These are phyloP conservation scores for Lotus japonicus DNA, from an alignment of 306 rosid species.

Conservation along the genomic window DNA sequence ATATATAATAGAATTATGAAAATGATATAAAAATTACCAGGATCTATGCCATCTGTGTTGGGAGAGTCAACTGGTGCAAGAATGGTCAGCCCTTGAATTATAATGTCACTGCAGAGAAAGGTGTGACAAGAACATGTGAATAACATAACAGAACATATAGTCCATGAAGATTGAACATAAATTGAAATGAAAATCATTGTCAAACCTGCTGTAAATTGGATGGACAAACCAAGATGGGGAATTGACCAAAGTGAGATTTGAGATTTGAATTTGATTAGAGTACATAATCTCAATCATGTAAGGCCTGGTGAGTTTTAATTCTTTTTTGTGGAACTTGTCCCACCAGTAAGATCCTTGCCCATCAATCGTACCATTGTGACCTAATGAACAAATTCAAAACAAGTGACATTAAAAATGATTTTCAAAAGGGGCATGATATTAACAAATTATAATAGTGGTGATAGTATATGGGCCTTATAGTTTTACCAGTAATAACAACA, in stretches of 20 bases:
- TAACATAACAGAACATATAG: not conserved
- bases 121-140: not conserved
- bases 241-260: conserved; percentile 53
- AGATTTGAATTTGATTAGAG: conserved; percentile 52
- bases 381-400: conserved; percentile 18
- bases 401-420: not conserved
- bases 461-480: too few relatives aligned
- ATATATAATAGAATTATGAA: not conserved
- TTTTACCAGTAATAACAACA: conserved; percentile 68
- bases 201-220: conserved; percentile 64
- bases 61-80: conserved; percentile 51
- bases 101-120: conserved; percentile 31
- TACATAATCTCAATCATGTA: conserved; percentile 59
- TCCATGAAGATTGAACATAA: not conserved
- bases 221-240: conserved; percentile 85
- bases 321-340: conserved; percentile 29
- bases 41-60: conserved; percentile 68
- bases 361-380: conserved; percentile 67
- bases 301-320: conserved; percentile 46
- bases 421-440: not conserved
- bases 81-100: conserved; percentile 47
- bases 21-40: conserved; percentile 30
- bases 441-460: not conserved
- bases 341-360: conserved; percentile 73
- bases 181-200: too few relatives aligned